Conservation (phyloP, 2,329 filamentous ascomycete species). For the Epichloe scottii region DNA sequence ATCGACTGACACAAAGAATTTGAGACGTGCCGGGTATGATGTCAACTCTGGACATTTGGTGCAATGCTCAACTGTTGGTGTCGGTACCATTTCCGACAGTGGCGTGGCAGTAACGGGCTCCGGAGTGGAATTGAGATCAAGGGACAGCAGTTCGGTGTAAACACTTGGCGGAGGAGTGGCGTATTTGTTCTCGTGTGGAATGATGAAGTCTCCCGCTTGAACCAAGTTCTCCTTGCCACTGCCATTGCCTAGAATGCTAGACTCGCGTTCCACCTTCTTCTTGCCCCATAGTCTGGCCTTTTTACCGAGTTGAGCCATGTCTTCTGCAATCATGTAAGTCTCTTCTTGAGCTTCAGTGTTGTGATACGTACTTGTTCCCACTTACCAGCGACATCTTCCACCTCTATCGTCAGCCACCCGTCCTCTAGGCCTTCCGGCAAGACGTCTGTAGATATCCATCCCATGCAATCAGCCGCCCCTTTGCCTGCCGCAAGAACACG, state of each 20-base stretch:
- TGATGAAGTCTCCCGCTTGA: slow-evolving; percentile 49
- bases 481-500: slow-evolving; percentile 50
- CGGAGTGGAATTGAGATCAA: slow-evolving; percentile 34
- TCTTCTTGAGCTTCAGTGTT: not conserved
- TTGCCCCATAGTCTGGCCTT: slow-evolving; percentile 52
- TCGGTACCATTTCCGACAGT: slow-evolving; percentile 26
- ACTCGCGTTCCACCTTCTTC: slow-evolving; percentile 44
- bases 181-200: slow-evolving; percentile 45
- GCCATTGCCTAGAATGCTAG: slow-evolving; percentile 47
- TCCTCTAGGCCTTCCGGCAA: slow-evolving; percentile 37
- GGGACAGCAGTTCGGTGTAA: slow-evolving; percentile 34
- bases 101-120: slow-evolving; percentile 34
- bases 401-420: slow-evolving; percentile 48
- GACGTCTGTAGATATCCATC: slow-evolving; percentile 53
- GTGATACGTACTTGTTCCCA: not conserved
- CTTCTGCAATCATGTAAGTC: slow-evolving; percentile 22
- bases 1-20: slow-evolving; percentile 23
- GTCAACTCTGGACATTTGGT: slow-evolving; percentile 19
- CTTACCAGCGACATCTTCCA: slow-evolving; percentile 40
- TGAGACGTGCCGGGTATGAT: slow-evolving; percentile 23
- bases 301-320: slow-evolving; percentile 35
- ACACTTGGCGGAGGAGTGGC: slow-evolving; percentile 33
- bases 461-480: slow-evolving; percentile 53
- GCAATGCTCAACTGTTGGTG: slow-evolving; percentile 24
- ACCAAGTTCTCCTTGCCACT: slow-evolving; percentile 41